phyloP scores from a whole-genome alignment of 163 green algal species.

The Chlamydomonas reinhardtii region DNA sequence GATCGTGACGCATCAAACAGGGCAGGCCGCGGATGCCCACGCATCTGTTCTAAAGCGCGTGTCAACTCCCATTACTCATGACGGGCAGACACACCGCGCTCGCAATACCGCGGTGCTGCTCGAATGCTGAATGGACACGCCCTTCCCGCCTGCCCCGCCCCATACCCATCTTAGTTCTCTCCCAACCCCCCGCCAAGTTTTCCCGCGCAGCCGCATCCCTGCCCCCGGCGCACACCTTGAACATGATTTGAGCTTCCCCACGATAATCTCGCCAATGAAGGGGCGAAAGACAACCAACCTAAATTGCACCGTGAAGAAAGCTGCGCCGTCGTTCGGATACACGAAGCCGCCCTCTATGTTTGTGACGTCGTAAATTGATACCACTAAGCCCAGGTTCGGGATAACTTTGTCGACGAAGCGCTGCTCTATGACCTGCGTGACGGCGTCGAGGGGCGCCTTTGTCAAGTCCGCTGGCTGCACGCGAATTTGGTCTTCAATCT shows the following conservation, averaged over 20 bases:
- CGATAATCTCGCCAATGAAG: constrained; percentile 89
- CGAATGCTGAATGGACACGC: no score
- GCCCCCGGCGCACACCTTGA: constrained; percentile 58
- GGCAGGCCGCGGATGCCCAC: no score
- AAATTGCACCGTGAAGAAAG: constrained; percentile 85
- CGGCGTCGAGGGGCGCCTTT: constrained; percentile 73
- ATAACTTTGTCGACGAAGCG: constrained; percentile 89
- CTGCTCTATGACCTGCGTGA: constrained; percentile 81
- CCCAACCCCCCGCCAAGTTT: no score
- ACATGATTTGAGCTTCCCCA: constrained; percentile 82
- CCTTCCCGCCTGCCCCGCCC: no score
- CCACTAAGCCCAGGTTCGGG: constrained; percentile 83
- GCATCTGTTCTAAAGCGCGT: no score
- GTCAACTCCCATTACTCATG: no score
- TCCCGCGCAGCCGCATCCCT: no score
- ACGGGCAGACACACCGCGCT: no score
- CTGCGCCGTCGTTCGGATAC: constrained; percentile 86
- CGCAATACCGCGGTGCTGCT: no score
- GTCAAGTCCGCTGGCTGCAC: constrained; percentile 81
- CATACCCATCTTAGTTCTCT: no score
- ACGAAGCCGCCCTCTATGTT: constrained; percentile 88
- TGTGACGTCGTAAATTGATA: constrained; percentile 93
- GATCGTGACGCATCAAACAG: no score
- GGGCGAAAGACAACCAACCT: constrained; percentile 92
- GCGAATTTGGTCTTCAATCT: constrained; percentile 84